phyloP scores from a whole-genome alignment of 257 asterid genomes.

The Vinca minor region DNA sequence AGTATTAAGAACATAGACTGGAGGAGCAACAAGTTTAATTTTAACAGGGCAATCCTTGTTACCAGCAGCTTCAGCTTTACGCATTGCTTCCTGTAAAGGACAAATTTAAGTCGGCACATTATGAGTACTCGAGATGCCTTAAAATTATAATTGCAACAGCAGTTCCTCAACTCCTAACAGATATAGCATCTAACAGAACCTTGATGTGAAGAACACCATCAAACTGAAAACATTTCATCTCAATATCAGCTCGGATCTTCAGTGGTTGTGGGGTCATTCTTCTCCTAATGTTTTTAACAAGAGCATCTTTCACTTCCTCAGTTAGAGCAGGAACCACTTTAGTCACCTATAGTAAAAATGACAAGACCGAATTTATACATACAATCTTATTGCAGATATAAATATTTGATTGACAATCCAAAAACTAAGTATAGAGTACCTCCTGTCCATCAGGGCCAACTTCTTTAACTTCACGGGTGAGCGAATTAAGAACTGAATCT shows the following conservation, averaged over 20 bases:
- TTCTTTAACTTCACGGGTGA: constrained; percentile 91
- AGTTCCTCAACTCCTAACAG: constrained; percentile 7
- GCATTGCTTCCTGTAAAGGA: constrained; percentile 75
- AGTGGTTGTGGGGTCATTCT: constrained; percentile 95
- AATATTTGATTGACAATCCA: not conserved
- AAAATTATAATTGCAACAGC: not conserved
- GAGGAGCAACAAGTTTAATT: constrained; percentile 92
- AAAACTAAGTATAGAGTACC: constrained; percentile 34
- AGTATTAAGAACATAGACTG: constrained; percentile 75
- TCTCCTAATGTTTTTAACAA: constrained; percentile 80
- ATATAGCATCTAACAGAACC: constrained; percentile 30
- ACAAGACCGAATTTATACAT: not conserved
- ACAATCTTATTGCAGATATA: not conserved
- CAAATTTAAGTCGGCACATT: not conserved
- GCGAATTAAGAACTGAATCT: constrained; percentile 69
- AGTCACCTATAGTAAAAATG: constrained; percentile 40
- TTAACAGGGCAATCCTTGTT: constrained; percentile 88
- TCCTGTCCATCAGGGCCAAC: constrained; percentile 82
- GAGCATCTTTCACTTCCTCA: constrained; percentile 71
- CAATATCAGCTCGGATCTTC: constrained; percentile 83
- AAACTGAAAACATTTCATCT: constrained; percentile 89
- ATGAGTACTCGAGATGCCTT: not conserved
- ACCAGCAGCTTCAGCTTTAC: constrained; percentile 98
- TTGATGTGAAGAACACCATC: constrained; percentile 95
- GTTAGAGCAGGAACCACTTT: constrained; percentile 79